Evolutionary conservation across 2,329 filamentous ascomycete species (phyloP), one percentile per base, ranked within the genome.

Genomic region (Fusarium buxicola): DNA sequence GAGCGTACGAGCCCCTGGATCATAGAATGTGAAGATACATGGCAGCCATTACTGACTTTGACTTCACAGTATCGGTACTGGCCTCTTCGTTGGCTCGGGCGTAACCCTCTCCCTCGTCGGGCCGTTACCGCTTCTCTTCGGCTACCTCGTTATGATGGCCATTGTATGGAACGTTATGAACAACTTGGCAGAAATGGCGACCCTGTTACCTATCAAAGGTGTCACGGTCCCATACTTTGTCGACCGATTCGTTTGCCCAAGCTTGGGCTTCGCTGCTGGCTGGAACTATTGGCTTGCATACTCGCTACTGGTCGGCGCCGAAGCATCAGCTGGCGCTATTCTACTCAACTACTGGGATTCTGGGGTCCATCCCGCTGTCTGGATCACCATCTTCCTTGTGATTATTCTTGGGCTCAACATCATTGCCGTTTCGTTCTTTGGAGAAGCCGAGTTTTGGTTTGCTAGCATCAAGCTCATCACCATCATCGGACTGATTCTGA

Each of bases 241-340:
- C 41, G 76, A 78, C 50, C 82, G 84, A 36, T 86, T 83, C 58
- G 79, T 86, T 59, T 83, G 85, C 48, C 78, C 79, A 2, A 84
- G 81, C 43, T 71, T 86, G 25, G 80, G 80, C 12, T 86, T 87
- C 62, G 84, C 84, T 15, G 75, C 78, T 27, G 84, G 82, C 3
- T 86, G 82, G 82, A 86, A 86, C 63, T 87, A 88, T 73, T 87
- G 84, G 80, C 86, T 87, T 67, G 82, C 83, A 2, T 86, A 86
- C 61, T 77, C 81, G 16, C 85, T 88, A 60, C 75, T 86, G 6
- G 78, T 86, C 18, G 84, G 81, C 2, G 82, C 84, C 45, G 85
- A 89, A 72, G 80, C 83, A 13, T 84, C 83, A 1, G 86, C 85
- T 3, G 84, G 82, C 28, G 80, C 80, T 25, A 81, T 88, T 58